Evolutionary conservation across 202 grass and related monocot species (phyloP).

Genomic region (Alloteropsis angusta): DNA sequence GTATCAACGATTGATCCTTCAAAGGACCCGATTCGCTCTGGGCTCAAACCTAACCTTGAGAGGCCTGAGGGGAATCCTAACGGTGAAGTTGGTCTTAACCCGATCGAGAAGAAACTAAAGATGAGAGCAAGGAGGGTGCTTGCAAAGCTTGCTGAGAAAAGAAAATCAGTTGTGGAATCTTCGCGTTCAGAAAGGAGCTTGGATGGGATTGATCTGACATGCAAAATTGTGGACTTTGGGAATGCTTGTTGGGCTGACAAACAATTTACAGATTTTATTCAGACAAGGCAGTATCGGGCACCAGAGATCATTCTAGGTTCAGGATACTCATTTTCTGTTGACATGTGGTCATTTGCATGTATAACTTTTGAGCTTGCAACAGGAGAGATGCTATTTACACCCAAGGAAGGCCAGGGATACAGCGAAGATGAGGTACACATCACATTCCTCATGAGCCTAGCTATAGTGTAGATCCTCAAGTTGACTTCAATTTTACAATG

Average conservation of each 20-base stretch:
- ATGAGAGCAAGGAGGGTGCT: conserved; percentile 77
- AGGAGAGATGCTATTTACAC: conserved; percentile 87
- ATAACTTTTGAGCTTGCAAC: conserved; percentile 92
- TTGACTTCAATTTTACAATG: background rate
- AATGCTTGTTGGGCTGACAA: conserved; percentile 94
- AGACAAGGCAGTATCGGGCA: conserved; percentile 87
- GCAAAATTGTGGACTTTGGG: conserved; percentile 96
- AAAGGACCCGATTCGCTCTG: conserved; percentile 75
- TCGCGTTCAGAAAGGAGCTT: conserved; percentile 62
- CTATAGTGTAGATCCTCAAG: conserved; percentile 2
- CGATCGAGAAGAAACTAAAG: conserved; percentile 78
- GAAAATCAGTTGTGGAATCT: conserved; percentile 42
- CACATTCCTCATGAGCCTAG: background rate
- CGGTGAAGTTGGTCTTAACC: conserved; percentile 46
- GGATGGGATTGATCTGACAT: conserved; percentile 79
- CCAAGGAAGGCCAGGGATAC: conserved; percentile 76
- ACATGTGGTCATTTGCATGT: conserved; percentile 91
- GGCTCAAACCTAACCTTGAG: conserved; percentile 73
- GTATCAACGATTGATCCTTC: conserved; percentile 81
- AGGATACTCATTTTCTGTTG: conserved; percentile 72
- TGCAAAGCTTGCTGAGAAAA: conserved; percentile 81
- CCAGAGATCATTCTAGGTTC: conserved; percentile 74
- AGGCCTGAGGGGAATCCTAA: conserved; percentile 64
- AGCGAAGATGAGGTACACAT: conserved; percentile 89
- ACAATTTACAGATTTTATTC: conserved; percentile 88